A percentile compares a stretch with the other conserved stretches of the same genome.
phyloP scores from a whole-genome alignment of 2,329 filamentous ascomycete species.

The Trichoderma lentiforme region DNA sequence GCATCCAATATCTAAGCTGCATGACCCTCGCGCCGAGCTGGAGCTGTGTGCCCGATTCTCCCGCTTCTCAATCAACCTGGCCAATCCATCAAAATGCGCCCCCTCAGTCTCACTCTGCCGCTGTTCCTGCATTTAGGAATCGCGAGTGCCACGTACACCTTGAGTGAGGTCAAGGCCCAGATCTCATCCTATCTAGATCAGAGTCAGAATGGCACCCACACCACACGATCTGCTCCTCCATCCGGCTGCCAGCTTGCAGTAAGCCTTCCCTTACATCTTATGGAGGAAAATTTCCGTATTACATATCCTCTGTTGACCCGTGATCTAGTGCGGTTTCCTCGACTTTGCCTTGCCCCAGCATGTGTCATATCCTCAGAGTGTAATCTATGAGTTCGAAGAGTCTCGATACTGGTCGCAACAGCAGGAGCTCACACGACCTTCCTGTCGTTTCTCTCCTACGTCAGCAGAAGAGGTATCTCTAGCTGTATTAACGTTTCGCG shows the following conservation, averaged over 20 bases:
- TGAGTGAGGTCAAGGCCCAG: conserved; percentile 20
- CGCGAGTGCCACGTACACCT: background rate
- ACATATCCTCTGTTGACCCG: background rate
- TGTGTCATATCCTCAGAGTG: conserved; percentile 21
- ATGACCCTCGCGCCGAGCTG: background rate
- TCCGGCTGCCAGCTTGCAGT: conserved; percentile 15
- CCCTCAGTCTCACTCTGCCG: background rate
- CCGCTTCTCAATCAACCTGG: background rate
- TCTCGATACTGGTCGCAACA: conserved; percentile 27
- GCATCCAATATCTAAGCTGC: background rate
- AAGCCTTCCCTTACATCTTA: background rate
- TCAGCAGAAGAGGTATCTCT: conserved; percentile 28
- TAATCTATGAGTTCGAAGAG: conserved; percentile 22
- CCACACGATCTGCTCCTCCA: background rate
- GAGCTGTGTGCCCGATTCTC: background rate
- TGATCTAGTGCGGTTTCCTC: conserved; percentile 24
- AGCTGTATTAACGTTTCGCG: conserved; percentile 25
- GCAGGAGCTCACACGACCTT: conserved; percentile 20
- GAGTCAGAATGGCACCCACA: conserved; percentile 1
- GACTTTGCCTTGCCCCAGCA: conserved; percentile 17
- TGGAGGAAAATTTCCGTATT: background rate
- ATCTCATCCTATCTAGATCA: conserved; percentile 17
- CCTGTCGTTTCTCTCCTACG: conserved; percentile 27
- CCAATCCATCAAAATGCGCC: background rate
- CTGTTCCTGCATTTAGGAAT: background rate